phyloP scores from a whole-genome alignment of 345 rosid genomes.

The Firmiana major region DNA sequence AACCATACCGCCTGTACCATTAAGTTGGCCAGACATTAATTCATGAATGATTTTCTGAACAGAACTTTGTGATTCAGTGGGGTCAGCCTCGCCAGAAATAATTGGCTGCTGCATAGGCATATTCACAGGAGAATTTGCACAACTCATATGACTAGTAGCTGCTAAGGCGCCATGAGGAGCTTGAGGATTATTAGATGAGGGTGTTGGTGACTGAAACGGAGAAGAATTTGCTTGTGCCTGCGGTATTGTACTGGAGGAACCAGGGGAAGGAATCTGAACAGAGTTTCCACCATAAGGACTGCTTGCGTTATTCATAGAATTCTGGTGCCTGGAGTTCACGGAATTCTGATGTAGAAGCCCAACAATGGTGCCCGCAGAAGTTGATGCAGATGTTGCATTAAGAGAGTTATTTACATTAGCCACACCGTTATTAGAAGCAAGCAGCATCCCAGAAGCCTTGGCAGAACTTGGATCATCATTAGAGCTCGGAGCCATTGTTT shows the following conservation, averaged over 20 bases:
- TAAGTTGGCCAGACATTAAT: constrained; percentile 61
- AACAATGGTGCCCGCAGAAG: constrained; percentile 68
- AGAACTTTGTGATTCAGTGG: constrained; percentile 63
- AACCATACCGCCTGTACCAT: constrained; percentile 46
- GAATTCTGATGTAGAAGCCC: constrained; percentile 93
- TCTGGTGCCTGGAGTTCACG: constrained; percentile 80
- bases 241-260: constrained; percentile 63
- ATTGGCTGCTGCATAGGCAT: constrained; percentile 54
- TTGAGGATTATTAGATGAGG: constrained; percentile 56
- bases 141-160: constrained; percentile 51
- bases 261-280: constrained; percentile 74
- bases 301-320: constrained; percentile 58
- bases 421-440: constrained; percentile 47
- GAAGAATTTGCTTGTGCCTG: constrained; percentile 61
- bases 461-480: constrained; percentile 47
- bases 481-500: constrained; percentile 42
- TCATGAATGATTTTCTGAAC: constrained; percentile 88
- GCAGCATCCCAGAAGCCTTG: constrained; percentile 48
- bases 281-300: constrained; percentile 78
- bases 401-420: constrained; percentile 52
- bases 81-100: constrained; percentile 54
- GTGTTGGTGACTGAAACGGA: constrained; percentile 71
- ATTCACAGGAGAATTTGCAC: constrained; percentile 57
- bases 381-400: constrained; percentile 51
- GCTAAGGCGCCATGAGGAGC: constrained; percentile 47